Evolutionary conservation across 257 asterid genomes (phyloP).

Genomic region (Nicotiana attenuata): DNA sequence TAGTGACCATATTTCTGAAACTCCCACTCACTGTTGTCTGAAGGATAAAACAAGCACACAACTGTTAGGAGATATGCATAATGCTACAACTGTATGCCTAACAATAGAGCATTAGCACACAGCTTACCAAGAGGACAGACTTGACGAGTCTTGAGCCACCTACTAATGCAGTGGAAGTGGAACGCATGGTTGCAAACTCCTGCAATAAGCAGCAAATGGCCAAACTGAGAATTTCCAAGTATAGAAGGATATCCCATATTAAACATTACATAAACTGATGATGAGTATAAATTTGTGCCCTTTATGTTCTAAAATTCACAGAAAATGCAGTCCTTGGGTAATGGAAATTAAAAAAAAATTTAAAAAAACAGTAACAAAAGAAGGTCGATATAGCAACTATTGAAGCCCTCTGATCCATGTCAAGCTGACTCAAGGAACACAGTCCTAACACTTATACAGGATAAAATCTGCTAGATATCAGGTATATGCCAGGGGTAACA

Average conservation of each 20-base stretch:
- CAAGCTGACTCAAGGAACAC: not conserved
- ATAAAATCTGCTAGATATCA: no score
- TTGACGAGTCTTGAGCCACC: conserved; percentile 98
- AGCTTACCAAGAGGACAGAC: conserved; percentile 86
- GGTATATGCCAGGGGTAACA: no score
- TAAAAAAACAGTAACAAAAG: no score
- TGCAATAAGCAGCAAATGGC: conserved; percentile 8
- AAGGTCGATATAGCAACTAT: not conserved
- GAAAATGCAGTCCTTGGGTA: not conserved
- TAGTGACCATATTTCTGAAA: no score
- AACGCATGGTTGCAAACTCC: conserved; percentile 98
- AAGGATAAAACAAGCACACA: not conserved
- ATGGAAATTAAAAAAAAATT: not conserved
- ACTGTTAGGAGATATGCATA: not conserved
- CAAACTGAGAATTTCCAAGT: not conserved
- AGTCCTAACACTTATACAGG: not conserved
- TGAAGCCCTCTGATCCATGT: not conserved
- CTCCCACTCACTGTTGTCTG: conserved; percentile 99
- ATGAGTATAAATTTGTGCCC: not conserved
- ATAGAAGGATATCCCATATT: not conserved
- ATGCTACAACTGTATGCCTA: not conserved
- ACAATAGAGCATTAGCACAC: not conserved
- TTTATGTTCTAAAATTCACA: no score
- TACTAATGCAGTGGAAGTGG: conserved; percentile 72
- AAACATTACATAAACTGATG: no score